Base-by-base conservation (phyloP, 495 filamentous ascomycete genomes). In the Ascobolus immersus region DNA sequence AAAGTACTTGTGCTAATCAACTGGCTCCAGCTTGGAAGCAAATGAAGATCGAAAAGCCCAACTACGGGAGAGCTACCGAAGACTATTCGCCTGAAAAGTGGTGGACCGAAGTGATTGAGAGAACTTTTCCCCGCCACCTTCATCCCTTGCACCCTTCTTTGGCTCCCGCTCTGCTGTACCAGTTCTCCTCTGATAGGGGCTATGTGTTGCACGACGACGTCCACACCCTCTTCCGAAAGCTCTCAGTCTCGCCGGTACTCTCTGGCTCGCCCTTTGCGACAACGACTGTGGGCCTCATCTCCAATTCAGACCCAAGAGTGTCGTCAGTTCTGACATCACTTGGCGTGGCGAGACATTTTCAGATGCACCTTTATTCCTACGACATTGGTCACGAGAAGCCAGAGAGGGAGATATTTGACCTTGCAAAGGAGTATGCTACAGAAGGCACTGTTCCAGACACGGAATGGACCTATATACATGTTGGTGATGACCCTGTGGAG, bases 271-370 rank as follows among this genome's bases (percentile, higher is more conserved):
- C 29, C 12, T 56, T 51, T 36, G n/a, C n/a, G n/a, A n/a, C n/a
- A 4, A 48, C 71, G 2, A 40, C 69, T 5, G 44, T 77, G 0
- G 77, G 77, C 4, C 55, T 81, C 11, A 55, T 82, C 30, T 74
- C 72, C 17, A 84, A 82, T 47, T 81, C 77, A 1, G 77, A 84
- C 44, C 67, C 73, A 42, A 60, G 77, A 0, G 65, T 80, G 1
- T 58, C 64, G 5, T 47, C 47, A 8, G 60, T 81, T 8, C 45
- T 84, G 8, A 50, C 57, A 12, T 65, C 64, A 5, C 45, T 81
- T 11, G 72, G 72, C 0, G 35, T 82, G n/a, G n/a, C n/a, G n/a
- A n/a, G n/a, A n/a, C n/a, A 73, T 39, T 65, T 82, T 35, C 55
- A 73, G 1, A 61, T 67, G 17, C 61, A 75, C 28, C n/a, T n/a